Evolutionary conservation across 2,329 filamentous ascomycete species (phyloP).

Genomic region (Graphium sp.): DNA sequence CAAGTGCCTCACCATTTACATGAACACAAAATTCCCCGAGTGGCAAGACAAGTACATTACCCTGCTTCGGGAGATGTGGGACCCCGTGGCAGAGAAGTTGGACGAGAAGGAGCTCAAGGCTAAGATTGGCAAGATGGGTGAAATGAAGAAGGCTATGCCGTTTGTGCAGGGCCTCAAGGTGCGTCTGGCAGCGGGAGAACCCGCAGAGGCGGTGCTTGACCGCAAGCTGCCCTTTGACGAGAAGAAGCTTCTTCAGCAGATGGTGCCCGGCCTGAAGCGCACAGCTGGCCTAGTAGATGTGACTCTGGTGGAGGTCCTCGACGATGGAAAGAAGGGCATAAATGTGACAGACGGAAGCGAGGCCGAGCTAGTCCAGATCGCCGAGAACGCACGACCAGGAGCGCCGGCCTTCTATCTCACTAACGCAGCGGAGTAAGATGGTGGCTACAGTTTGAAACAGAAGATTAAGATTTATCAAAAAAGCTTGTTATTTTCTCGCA

Average conservation of each 20-base stretch:
- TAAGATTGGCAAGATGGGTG: slow-evolving; percentile 64
- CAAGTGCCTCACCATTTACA: slow-evolving; percentile 81
- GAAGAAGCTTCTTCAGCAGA: slow-evolving; percentile 54
- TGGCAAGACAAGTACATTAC: slow-evolving; percentile 92
- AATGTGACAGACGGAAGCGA: slow-evolving; percentile 34
- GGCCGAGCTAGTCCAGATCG: slow-evolving; percentile 40
- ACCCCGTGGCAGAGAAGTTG: slow-evolving; percentile 38
- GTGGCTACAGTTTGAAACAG: too few relatives aligned
- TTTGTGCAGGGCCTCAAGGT: slow-evolving; percentile 83
- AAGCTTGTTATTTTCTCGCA: too few relatives aligned
- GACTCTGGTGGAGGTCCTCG: slow-evolving; percentile 55
- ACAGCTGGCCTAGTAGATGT: slow-evolving; percentile 53
- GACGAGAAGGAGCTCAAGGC: slow-evolving; percentile 72
- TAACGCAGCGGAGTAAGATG: slow-evolving; percentile 44
- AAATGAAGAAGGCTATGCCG: slow-evolving; percentile 97
- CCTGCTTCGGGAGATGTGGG: slow-evolving; percentile 55
- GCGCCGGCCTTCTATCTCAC: slow-evolving; percentile 71
- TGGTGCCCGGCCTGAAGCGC: slow-evolving; percentile 65
- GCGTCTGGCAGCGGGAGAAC: slow-evolving; percentile 56
- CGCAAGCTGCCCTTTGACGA: slow-evolving; percentile 82
- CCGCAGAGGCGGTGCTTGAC: slow-evolving; percentile 53
- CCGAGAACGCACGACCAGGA: slow-evolving; percentile 67
- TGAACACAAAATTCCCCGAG: slow-evolving; percentile 60
- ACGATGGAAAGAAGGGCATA: slow-evolving; percentile 48
- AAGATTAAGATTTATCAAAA: too few relatives aligned